Conservation (phyloP, 345 rosid species). For the Triadica sebifera region DNA sequence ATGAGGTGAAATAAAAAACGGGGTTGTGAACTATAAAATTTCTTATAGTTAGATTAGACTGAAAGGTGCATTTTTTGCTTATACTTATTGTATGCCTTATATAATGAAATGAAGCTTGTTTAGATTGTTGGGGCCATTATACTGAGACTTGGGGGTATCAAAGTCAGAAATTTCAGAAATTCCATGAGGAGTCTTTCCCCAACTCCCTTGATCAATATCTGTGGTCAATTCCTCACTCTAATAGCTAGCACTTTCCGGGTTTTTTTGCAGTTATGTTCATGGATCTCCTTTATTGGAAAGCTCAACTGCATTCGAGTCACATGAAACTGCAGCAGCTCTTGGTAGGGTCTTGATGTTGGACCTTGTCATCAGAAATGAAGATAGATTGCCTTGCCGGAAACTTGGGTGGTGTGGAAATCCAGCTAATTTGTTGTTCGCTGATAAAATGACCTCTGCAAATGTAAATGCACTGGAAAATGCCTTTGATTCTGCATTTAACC, state of each 20-base stretch:
- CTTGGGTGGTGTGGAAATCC: conserved; percentile 98
- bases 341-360: conserved; percentile 91
- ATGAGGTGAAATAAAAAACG: conserved; percentile 64
- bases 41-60: background rate
- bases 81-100: background rate
- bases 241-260: conserved; percentile 13
- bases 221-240: conserved; percentile 10
- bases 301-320: conserved; percentile 66
- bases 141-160: conserved; percentile 3
- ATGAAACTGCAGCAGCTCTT: conserved; percentile 74
- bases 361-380: conserved; percentile 95
- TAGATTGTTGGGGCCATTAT: background rate
- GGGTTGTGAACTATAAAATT: conserved; percentile 4
- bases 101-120: background rate
- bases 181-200: background rate
- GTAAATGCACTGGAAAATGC: conserved; percentile 61
- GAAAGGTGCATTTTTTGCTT: background rate
- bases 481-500: conserved; percentile 72
- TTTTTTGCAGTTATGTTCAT: conserved; percentile 77
- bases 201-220: background rate
- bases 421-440: conserved; percentile 81
- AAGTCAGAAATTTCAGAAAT: conserved; percentile 4
- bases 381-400: conserved; percentile 89
- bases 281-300: conserved; percentile 90
- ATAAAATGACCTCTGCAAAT: conserved; percentile 46